A percentile compares a stretch with the other conserved stretches of the same genome.
These are phyloP conservation scores for Bipolaris sorokiniana DNA, from an alignment of 2,329 filamentous ascomycete genomes.

Conservation along the genomic window DNA sequence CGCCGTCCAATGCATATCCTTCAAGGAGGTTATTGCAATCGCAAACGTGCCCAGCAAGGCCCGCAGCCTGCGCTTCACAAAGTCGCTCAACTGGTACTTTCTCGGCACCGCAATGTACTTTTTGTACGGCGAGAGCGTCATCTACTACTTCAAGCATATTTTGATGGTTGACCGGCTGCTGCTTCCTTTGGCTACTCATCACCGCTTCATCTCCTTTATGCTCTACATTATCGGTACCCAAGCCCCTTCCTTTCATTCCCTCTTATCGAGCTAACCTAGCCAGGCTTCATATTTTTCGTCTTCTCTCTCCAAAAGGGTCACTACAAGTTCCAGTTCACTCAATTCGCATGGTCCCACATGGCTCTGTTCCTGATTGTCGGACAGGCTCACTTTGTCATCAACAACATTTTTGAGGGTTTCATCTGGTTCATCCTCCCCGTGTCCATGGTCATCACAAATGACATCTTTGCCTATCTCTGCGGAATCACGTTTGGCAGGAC, in stretches of 20 bases:
- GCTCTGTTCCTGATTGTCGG: slow-evolving; percentile 97
- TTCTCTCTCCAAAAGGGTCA: slow-evolving; percentile 91
- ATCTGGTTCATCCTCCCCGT: slow-evolving; percentile 99
- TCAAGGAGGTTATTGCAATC: slow-evolving; percentile 99
- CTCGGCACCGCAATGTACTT: slow-evolving; percentile 99
- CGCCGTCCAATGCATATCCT: slow-evolving; percentile 91
- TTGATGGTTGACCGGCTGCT: slow-evolving; percentile 92
- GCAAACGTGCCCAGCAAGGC: slow-evolving; percentile 92
- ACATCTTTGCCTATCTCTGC: slow-evolving; percentile 97
- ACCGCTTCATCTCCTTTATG: slow-evolving; percentile 98
- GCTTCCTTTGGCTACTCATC: slow-evolving; percentile 91
- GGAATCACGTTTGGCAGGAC: slow-evolving; percentile 96
- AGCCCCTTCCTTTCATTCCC: too few relatives aligned
- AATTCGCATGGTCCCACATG: slow-evolving; percentile 99
- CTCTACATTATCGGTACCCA: slow-evolving; percentile 91
- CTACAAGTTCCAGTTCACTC: slow-evolving; percentile 98
- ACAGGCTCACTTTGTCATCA: slow-evolving; percentile 99
- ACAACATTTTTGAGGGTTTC: slow-evolving; percentile 99
- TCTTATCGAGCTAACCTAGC: slow-evolving; percentile 29
- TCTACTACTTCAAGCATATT: slow-evolving; percentile 99
- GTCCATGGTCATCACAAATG: slow-evolving; percentile 94
- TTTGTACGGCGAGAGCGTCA: slow-evolving; percentile 96
- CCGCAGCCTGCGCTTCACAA: slow-evolving; percentile 89
- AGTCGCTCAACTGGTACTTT: slow-evolving; percentile 99
- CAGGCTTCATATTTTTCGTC: slow-evolving; percentile 98